These are phyloP conservation scores for Mimosa pudica DNA, from an alignment of 306 rosid species.

Conservation along the genomic window DNA sequence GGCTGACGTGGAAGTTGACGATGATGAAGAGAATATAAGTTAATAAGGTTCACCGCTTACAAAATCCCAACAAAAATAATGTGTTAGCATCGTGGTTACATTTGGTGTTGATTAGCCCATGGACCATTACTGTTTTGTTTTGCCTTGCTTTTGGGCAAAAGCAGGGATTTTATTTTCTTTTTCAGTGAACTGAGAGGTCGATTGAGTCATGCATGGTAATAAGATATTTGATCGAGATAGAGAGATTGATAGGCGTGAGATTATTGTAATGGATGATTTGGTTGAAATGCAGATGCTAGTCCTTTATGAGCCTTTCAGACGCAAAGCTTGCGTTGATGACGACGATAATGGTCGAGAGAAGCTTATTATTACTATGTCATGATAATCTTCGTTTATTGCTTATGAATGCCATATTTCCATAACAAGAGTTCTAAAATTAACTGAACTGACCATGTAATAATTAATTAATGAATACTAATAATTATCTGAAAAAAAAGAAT, in stretches of 20 bases:
- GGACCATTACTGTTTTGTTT: background rate
- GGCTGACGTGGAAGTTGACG: background rate
- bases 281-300: conserved; percentile 46
- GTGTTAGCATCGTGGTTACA: conserved; percentile 23
- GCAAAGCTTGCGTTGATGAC: conserved; percentile 26
- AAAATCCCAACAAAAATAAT: background rate
- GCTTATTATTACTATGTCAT: conserved; percentile 19
- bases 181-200: background rate
- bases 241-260: conserved; percentile 38
- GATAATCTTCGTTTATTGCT: conserved; percentile 23
- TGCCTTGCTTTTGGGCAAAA: background rate
- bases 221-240: background rate
- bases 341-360: conserved; percentile 26
- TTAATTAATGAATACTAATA: background rate
- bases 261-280: conserved; percentile 43
- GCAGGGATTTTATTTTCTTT: background rate
- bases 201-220: background rate
- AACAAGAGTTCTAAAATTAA: conserved; percentile 34
- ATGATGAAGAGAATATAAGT: background rate
- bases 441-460: background rate
- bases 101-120: conserved; percentile 13
- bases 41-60: background rate
- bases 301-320: conserved; percentile 33
- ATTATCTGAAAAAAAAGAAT: too few relatives aligned
- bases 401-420: conserved; percentile 9